Percentiles rank a stretch among this genome's conserved stretches.
phyloP scores from a whole-genome alignment of 208 protist genomes.

The Trypanosoma vivax region DNA sequence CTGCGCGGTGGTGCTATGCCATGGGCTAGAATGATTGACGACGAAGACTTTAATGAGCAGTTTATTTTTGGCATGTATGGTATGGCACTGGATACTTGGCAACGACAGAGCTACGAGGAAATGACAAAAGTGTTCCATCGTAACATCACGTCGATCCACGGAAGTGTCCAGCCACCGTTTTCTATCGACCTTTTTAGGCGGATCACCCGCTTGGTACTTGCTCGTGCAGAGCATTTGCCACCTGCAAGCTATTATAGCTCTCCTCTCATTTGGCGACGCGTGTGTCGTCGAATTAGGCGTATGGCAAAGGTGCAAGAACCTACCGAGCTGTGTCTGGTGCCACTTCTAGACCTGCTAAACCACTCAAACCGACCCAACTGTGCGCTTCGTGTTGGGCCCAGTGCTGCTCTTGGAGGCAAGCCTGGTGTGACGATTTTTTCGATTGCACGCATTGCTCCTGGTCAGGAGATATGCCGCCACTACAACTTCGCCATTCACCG shows the following conservation, averaged over 20 bases:
- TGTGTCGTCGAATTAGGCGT: constrained; percentile 31
- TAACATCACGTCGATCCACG: constrained; percentile 58
- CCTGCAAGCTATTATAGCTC: constrained; percentile 58
- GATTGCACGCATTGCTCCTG: constrained; percentile 50
- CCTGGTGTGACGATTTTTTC: constrained; percentile 74
- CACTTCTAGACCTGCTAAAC: constrained; percentile 80
- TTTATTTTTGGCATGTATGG: constrained; percentile 88
- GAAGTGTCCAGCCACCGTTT: constrained; percentile 47
- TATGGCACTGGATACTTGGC: constrained; percentile 85
- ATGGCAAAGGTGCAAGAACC: constrained; percentile 36
- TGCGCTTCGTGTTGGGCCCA: constrained; percentile 56
- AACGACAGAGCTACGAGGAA: constrained; percentile 77
- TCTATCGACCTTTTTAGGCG: constrained; percentile 74
- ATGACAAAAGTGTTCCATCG: constrained; percentile 70
- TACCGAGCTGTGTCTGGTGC: constrained; percentile 52
- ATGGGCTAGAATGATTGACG: constrained; percentile 81
- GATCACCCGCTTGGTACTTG: constrained; percentile 75
- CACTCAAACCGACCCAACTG: constrained; percentile 87
- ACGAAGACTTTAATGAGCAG: constrained; percentile 88
- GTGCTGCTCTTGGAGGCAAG: constrained; percentile 35
- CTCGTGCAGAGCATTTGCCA: constrained; percentile 73
- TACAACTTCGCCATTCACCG: constrained; percentile 87
- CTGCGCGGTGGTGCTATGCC: constrained; percentile 53
- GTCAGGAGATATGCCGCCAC: constrained; percentile 85
- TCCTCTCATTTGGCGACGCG: constrained; percentile 24